Conservation (phyloP, 2,329 filamentous ascomycete species). For the Cordyceps fumosorosea region DNA sequence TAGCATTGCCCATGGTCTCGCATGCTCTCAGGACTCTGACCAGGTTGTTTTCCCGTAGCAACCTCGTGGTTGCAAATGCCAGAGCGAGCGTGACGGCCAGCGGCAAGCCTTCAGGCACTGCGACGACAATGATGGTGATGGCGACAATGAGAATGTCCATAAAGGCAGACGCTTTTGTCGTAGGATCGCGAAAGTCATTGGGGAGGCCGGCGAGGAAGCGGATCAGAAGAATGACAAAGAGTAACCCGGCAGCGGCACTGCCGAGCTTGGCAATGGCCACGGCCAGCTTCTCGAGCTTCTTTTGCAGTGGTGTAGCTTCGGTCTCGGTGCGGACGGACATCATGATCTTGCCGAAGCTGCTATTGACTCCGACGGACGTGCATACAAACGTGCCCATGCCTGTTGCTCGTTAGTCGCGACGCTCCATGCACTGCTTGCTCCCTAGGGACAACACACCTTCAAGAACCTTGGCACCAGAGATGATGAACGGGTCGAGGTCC, state of each 20-base stretch:
- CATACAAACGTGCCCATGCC: constrained; percentile 48
- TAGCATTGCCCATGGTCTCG: constrained; percentile 67
- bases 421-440: too few relatives aligned
- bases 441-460: constrained; percentile 36
- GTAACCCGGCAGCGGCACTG: constrained; percentile 61
- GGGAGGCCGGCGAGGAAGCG: constrained; percentile 63
- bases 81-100: constrained; percentile 62
- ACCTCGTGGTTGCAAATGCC: constrained; percentile 62
- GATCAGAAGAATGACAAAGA: constrained; percentile 74
- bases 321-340: constrained; percentile 47
- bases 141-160: constrained; percentile 59
- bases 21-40: constrained; percentile 62
- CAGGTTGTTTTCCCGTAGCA: constrained; percentile 65
- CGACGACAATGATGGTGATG: constrained; percentile 60
- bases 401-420: background rate
- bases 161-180: constrained; percentile 52
- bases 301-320: constrained; percentile 48
- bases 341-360: constrained; percentile 47
- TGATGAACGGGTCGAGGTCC: constrained; percentile 60
- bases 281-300: constrained; percentile 39
- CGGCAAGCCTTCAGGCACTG: constrained; percentile 60
- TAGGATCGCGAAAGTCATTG: constrained; percentile 37
- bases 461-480: constrained; percentile 48
- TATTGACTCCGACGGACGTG: constrained; percentile 50
- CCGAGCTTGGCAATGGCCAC: constrained; percentile 35